phyloP scores from a whole-genome alignment of 495 filamentous ascomycete genomes.

The Lepraria neglecta region DNA sequence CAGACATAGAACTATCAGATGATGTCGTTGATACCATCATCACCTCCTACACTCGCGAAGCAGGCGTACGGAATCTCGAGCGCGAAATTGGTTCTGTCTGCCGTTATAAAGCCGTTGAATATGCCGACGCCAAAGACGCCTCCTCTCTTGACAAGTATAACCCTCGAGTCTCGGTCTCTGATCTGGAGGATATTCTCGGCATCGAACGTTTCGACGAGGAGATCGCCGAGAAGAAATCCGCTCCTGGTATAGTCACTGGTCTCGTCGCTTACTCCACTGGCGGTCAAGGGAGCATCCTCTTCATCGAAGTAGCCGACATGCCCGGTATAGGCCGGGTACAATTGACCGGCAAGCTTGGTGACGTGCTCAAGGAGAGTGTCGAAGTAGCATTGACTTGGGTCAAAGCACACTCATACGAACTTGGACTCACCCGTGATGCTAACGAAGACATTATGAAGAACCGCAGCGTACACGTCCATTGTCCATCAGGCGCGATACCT shows the following conservation, averaged over 20 bases:
- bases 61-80: constrained; percentile 95
- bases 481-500: constrained; percentile 87
- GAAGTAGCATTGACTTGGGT: constrained; percentile 96
- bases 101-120: constrained; percentile 92
- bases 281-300: constrained; percentile 91
- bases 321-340: constrained; percentile 87
- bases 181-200: constrained; percentile 85
- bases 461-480: constrained; percentile 92
- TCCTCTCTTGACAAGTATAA: constrained; percentile 64
- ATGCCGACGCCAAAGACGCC: constrained; percentile 78
- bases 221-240: constrained; percentile 79
- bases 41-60: constrained; percentile 91
- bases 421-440: constrained; percentile 73
- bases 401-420: constrained; percentile 87
- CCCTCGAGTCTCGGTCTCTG: constrained; percentile 62
- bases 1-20: constrained; percentile 67
- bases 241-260: constrained; percentile 92
- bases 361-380: constrained; percentile 94
- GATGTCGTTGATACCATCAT: constrained; percentile 92
- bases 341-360: constrained; percentile 97
- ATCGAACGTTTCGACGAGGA: constrained; percentile 95
- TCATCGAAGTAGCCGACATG: constrained; percentile 98
- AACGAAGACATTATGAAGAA: constrained; percentile 94
- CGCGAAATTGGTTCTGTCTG: constrained; percentile 92
- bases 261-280: constrained; percentile 94